A percentile compares a stretch with the other conserved stretches of the same genome.
phyloP scores from a whole-genome alignment of 2,329 filamentous ascomycete species.

The Trichoderma atroviride region DNA sequence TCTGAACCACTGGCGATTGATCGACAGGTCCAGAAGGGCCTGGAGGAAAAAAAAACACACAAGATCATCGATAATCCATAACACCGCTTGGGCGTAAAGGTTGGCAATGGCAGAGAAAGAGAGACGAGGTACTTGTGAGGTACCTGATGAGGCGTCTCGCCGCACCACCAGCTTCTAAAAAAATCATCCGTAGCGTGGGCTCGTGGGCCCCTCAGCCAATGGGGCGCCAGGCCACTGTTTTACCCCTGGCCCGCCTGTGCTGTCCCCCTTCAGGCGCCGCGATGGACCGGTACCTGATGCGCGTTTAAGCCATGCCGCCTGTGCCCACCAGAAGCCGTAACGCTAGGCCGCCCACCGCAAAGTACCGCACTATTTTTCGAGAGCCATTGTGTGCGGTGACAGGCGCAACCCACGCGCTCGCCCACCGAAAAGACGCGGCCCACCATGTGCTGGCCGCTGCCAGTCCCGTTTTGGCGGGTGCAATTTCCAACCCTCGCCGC shows the following conservation, averaged over 20 bases:
- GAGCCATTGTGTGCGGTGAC: background rate
- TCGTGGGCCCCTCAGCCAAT: background rate
- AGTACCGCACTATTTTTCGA: slow-evolving; percentile 14
- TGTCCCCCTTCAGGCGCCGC: background rate
- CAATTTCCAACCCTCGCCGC: slow-evolving; percentile 20
- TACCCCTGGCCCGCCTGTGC: slow-evolving; percentile 21
- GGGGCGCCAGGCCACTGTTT: slow-evolving; percentile 3
- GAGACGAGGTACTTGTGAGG: background rate
- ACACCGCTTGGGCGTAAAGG: background rate
- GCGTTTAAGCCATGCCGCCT: background rate
- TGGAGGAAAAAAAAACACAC: background rate
- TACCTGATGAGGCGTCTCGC: slow-evolving; percentile 10
- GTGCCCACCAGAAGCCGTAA: background rate
- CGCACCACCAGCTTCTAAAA: slow-evolving; percentile 24
- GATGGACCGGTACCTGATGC: slow-evolving; percentile 19
- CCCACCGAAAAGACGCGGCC: background rate
- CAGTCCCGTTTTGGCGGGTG: slow-evolving; percentile 25
- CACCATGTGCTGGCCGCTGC: slow-evolving; percentile 8
- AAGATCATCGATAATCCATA: background rate
- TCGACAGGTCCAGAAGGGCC: slow-evolving; percentile 2
- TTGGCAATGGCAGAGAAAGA: background rate
- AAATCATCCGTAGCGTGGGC: slow-evolving; percentile 23
- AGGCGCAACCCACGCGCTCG: slow-evolving; percentile 7
- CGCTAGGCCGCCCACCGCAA: background rate
- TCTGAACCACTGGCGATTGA: slow-evolving; percentile 11